Percentiles rank a stretch among this genome's conserved stretches.
These are phyloP conservation scores for Setaria italica DNA, from an alignment of 202 grass and related monocot genomes.

Conservation along the genomic window DNA sequence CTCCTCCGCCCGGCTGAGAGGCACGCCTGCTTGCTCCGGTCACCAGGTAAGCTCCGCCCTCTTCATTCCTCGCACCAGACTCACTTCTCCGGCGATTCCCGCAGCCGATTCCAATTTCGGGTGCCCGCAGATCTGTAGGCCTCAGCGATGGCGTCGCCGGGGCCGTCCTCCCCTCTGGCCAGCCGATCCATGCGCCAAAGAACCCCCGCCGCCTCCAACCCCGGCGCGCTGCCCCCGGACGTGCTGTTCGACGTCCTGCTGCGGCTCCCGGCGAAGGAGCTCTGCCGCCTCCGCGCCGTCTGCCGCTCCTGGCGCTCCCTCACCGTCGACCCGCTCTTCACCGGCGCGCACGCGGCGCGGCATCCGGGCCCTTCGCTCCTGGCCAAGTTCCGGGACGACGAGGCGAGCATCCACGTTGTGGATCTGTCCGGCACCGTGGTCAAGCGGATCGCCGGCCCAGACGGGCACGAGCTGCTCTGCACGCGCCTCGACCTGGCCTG, in stretches of 20 bases:
- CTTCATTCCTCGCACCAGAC: background rate
- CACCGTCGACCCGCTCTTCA: background rate
- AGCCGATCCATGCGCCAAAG: background rate
- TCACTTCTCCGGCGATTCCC: background rate
- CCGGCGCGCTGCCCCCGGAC: background rate
- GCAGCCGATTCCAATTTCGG: background rate
- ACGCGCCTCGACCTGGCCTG: background rate
- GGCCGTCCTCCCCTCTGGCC: background rate
- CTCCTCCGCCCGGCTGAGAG: background rate
- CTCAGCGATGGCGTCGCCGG: background rate
- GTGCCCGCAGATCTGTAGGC: background rate
- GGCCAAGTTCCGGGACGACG: background rate
- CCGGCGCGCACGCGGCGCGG: background rate
- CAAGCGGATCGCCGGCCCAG: background rate
- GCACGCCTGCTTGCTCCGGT: background rate
- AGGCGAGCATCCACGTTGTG: background rate
- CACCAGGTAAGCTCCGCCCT: background rate
- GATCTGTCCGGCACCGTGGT: background rate
- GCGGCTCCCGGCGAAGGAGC: background rate
- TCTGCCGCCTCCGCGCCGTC: conserved; percentile 25
- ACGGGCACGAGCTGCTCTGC: background rate
- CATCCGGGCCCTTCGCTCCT: background rate
- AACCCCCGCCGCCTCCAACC: background rate
- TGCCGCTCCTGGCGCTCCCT: conserved; percentile 16
- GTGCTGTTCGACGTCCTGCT: conserved; percentile 11